Conservation (phyloP, 495 filamentous ascomycete genomes). For the Beverwykella pulmonaria region DNA sequence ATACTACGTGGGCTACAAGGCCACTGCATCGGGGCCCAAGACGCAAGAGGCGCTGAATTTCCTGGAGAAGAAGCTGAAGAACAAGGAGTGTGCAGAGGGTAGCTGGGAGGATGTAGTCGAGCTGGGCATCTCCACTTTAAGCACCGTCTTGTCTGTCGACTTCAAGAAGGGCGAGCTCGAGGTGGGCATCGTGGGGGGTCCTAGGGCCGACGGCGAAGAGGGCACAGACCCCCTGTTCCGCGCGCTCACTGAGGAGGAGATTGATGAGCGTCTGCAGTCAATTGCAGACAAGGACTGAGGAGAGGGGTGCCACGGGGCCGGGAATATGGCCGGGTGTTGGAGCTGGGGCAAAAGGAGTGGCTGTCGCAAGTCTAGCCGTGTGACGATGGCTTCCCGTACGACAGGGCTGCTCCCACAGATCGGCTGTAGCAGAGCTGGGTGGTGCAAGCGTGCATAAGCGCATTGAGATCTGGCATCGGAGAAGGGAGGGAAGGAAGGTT, state of each 20-base stretch:
- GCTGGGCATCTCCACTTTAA: constrained; percentile 88
- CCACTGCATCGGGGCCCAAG: constrained; percentile 93
- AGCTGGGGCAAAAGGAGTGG: not conserved
- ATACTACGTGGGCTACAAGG: constrained; percentile 98
- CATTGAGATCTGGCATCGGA: constrained; percentile 27
- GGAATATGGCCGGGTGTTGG: constrained; percentile 18
- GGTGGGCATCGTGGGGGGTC: constrained; percentile 92
- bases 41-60: constrained; percentile 97
- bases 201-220: constrained; percentile 74
- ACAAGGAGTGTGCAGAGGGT: constrained; percentile 92
- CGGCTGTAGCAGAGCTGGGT: constrained; percentile 19
- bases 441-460: constrained; percentile 34
- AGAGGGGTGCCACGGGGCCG: constrained; percentile 13
- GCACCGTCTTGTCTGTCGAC: constrained; percentile 94
- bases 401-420: constrained; percentile 1
- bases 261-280: constrained; percentile 94
- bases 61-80: constrained; percentile 99
- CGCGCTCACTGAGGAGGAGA: constrained; percentile 93
- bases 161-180: constrained; percentile 99
- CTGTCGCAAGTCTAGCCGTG: not conserved
- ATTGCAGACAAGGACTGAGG: constrained; percentile 95
- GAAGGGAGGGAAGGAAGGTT: not conserved
- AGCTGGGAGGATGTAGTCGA: constrained; percentile 98
- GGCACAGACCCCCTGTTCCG: constrained; percentile 78
- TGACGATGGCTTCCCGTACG: constrained; percentile 10